phyloP scores from a whole-genome alignment of 2,329 filamentous ascomycete genomes.

The Sclerotinia nivalis region DNA sequence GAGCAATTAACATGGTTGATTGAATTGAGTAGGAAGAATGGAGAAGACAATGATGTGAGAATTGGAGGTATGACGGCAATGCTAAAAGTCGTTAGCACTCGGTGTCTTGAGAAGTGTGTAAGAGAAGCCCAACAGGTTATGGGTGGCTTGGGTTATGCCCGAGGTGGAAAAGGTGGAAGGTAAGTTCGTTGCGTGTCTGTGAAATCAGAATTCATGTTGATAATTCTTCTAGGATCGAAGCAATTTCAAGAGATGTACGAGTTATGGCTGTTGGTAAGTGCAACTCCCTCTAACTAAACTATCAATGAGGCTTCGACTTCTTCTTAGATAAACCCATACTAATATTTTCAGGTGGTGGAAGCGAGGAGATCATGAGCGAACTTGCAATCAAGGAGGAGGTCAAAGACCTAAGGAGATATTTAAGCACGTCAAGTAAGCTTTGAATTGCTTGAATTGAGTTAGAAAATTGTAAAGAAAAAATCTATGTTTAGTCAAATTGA shows the following conservation, averaged over 20 bases:
- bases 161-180: conserved; percentile 49
- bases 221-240: conserved; percentile 47
- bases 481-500: no score
- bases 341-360: conserved; percentile 37
- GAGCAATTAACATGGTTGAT: conserved; percentile 56
- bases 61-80: conserved; percentile 54
- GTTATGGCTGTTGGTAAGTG: conserved; percentile 46
- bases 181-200: conserved; percentile 17
- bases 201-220: conserved; percentile 12
- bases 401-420: conserved; percentile 38
- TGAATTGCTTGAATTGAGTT: conserved; percentile 4
- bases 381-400: conserved; percentile 39
- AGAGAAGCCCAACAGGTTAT: conserved; percentile 58
- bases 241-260: conserved; percentile 54
- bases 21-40: conserved; percentile 32
- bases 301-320: neutral
- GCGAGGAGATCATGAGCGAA: conserved; percentile 41
- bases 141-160: conserved; percentile 54
- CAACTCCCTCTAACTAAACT: neutral
- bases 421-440: conserved; percentile 30
- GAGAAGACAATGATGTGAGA: conserved; percentile 41
- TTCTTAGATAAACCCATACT: conserved; percentile 7
- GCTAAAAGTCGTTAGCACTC: conserved; percentile 53
- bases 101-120: conserved; percentile 54
- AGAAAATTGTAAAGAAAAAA: neutral